phyloP scores from a whole-genome alignment of 192 early-diverging fungal species.

The Thamnidium elegans region DNA sequence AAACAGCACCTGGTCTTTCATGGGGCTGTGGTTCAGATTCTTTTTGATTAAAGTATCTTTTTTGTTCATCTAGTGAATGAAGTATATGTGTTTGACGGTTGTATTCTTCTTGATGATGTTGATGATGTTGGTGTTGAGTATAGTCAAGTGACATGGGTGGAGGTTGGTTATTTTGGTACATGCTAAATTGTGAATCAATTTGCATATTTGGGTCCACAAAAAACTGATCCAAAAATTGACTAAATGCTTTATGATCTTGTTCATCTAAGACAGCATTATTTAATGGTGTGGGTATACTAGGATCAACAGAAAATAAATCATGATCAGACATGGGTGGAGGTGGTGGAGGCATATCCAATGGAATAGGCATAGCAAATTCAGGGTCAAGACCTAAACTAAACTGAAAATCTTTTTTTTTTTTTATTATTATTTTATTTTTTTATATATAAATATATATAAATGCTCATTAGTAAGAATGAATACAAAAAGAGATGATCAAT shows the following conservation, averaged over 20 bases:
- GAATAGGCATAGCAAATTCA: constrained; percentile 32
- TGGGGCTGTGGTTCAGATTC: neutral
- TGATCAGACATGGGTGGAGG: constrained; percentile 7
- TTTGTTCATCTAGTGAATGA: constrained; percentile 13
- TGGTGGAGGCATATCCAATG: constrained; percentile 25
- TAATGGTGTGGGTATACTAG: neutral
- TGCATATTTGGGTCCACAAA: constrained; percentile 46
- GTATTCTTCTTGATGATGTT: neutral
- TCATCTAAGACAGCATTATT: constrained; percentile 26
- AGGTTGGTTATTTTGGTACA: constrained; percentile 2
- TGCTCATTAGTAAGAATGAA: neutral
- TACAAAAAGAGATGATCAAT: neutral
- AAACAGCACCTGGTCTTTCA: constrained; percentile 4
- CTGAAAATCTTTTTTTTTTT: constrained; percentile 32
- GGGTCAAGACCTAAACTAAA: constrained; percentile 39
- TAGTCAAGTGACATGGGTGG: constrained; percentile 7
- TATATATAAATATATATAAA: too few relatives aligned
- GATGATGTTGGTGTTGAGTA: neutral
- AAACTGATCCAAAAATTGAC: constrained; percentile 52
- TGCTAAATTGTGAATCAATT: neutral
- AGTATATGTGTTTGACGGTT: constrained; percentile 7
- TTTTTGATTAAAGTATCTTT: constrained; percentile 1
- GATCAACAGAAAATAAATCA: neutral
- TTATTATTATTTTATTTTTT: neutral
- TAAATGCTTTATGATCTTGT: constrained; percentile 45